Evolutionary conservation across 2,329 filamentous ascomycete genomes (phyloP).

Genomic region (Thielaviopsis musarum): DNA sequence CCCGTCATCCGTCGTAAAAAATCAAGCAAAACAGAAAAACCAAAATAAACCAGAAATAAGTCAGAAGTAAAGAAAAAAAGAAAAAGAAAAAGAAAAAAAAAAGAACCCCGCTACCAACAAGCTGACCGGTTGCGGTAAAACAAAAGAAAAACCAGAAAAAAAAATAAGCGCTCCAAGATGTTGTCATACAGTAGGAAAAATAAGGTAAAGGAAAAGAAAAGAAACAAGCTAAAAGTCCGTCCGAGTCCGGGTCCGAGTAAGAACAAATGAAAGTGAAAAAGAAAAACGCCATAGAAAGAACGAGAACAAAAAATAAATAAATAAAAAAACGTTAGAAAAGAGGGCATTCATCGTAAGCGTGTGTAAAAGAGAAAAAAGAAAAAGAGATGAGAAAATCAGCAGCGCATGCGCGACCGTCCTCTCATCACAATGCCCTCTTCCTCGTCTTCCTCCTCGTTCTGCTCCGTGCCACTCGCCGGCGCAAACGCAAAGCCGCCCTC

Average conservation of each 20-base stretch:
- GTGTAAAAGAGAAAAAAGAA: not conserved
- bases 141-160: too few relatives aligned
- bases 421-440: not conserved
- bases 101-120: too few relatives aligned
- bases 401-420: not conserved
- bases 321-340: not conserved
- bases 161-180: not conserved
- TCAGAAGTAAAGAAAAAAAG: too few relatives aligned
- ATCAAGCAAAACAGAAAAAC: too few relatives aligned
- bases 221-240: not conserved
- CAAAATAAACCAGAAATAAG: too few relatives aligned
- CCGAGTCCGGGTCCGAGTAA: not conserved
- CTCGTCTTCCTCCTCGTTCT: not conserved
- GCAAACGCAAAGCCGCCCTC: not conserved
- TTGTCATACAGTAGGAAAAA: not conserved
- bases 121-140: too few relatives aligned
- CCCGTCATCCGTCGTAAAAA: too few relatives aligned
- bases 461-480: not conserved
- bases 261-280: not conserved
- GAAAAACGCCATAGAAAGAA: not conserved
- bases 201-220: not conserved
- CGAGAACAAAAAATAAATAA: not conserved
- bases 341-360: too few relatives aligned
- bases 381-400: not conserved
- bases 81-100: too few relatives aligned